These are phyloP conservation scores for Myriosclerotinia scirpicola DNA, from an alignment of 2,329 filamentous ascomycete species.

Conservation along the genomic window DNA sequence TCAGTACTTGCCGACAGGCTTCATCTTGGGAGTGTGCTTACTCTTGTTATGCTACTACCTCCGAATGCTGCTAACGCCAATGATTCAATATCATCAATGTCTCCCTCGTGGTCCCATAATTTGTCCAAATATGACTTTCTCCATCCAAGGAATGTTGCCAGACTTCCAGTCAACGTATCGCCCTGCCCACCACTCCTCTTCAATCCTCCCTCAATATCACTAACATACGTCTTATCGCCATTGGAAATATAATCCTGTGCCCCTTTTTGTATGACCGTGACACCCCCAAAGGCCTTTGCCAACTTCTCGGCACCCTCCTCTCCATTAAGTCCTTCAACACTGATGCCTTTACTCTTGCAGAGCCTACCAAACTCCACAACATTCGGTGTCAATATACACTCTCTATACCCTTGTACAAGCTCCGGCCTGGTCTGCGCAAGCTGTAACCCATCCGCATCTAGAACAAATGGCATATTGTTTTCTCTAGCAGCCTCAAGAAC, in stretches of 20 bases:
- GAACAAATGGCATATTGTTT: conserved; percentile 72
- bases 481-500: conserved; percentile 78
- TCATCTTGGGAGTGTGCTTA: conserved; percentile 43
- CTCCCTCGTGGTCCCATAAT: conserved; percentile 67
- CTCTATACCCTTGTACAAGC: conserved; percentile 75
- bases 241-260: conserved; percentile 79
- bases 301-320: conserved; percentile 59
- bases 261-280: conserved; percentile 92
- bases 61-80: conserved; percentile 81
- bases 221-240: conserved; percentile 70
- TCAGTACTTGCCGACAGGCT: conserved; percentile 30
- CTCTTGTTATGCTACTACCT: conserved; percentile 82
- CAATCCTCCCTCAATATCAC: conserved; percentile 75
- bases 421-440: conserved; percentile 74
- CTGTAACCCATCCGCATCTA: conserved; percentile 87
- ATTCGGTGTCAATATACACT: conserved; percentile 91
- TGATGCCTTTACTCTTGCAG: conserved; percentile 71
- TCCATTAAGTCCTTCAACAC: conserved; percentile 48
- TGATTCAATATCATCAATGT: conserved; percentile 57
- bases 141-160: conserved; percentile 89
- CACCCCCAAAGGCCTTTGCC: conserved; percentile 75
- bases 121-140: conserved; percentile 80
- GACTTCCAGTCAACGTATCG: conserved; percentile 85
- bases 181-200: conserved; percentile 95
- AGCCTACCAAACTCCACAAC: conserved; percentile 87